Evolutionary conservation across 495 filamentous ascomycete species (phyloP).

Genomic region (Penicilliopsis zonata): DNA sequence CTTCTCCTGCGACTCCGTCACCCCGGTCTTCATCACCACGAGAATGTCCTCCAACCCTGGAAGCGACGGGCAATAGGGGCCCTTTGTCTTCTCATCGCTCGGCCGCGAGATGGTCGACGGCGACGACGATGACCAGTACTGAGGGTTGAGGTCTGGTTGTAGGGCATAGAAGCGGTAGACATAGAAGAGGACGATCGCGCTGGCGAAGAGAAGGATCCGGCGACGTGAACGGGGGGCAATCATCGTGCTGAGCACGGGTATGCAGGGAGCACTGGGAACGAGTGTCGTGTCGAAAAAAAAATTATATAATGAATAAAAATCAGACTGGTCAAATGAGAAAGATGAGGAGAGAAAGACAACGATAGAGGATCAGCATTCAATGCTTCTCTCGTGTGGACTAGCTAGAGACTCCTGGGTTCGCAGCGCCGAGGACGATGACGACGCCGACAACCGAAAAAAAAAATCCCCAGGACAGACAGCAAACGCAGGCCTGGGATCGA

Average conservation of each 20-base stretch:
- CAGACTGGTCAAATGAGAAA: too few relatives aligned
- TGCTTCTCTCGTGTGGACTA: too few relatives aligned
- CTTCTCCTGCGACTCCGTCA: slow-evolving; percentile 30
- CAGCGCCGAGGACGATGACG: too few relatives aligned
- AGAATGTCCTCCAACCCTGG: slow-evolving; percentile 32
- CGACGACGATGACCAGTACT: neutral
- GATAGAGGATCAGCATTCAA: too few relatives aligned
- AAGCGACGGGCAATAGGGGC: slow-evolving; percentile 24
- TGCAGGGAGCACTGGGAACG: neutral
- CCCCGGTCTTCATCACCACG: slow-evolving; percentile 36
- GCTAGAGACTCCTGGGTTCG: too few relatives aligned
- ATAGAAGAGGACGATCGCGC: neutral
- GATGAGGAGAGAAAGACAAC: too few relatives aligned
- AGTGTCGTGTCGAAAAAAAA: neutral
- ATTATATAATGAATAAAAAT: too few relatives aligned
- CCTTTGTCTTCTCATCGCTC: slow-evolving; percentile 3
- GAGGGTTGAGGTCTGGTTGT: slow-evolving; percentile 7
- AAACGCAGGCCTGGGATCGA: too few relatives aligned
- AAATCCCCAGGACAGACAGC: too few relatives aligned
- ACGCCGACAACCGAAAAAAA: too few relatives aligned
- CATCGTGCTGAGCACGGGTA: neutral
- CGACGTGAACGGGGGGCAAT: neutral
- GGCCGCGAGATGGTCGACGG: slow-evolving; percentile 4
- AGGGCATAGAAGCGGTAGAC: slow-evolving; percentile 22
- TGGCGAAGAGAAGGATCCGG: neutral